phyloP scores from a whole-genome alignment of 345 rosid species.

The Populus davidiana region DNA sequence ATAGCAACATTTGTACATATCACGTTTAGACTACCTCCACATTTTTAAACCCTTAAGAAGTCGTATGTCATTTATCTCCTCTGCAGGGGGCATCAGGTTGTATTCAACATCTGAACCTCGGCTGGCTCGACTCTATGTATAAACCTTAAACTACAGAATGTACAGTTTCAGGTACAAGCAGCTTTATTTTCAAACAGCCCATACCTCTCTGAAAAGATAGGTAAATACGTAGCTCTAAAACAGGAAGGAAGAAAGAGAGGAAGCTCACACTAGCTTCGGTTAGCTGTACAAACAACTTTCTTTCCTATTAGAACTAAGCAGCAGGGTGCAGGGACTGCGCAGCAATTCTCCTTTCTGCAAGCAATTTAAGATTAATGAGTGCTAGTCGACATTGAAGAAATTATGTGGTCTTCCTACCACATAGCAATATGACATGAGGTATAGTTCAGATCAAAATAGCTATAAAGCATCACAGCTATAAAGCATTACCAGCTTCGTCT shows the following conservation, averaged over 20 bases:
- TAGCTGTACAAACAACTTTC: constrained; percentile 50
- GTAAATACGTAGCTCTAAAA: constrained; percentile 28
- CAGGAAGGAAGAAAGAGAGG: constrained; percentile 29
- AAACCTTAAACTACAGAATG: constrained; percentile 43
- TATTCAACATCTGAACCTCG: constrained; percentile 33
- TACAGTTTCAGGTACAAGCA: constrained; percentile 44
- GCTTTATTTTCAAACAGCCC: constrained; percentile 38
- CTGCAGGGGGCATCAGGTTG: constrained; percentile 19
- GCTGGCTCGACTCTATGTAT: constrained; percentile 44
- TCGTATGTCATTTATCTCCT: constrained; percentile 29
- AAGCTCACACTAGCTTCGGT: constrained; percentile 46
- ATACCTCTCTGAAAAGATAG: constrained; percentile 30
- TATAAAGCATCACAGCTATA: not conserved
- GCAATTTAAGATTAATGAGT: constrained; percentile 1
- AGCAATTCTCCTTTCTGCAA: constrained; percentile 58
- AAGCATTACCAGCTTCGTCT: not conserved
- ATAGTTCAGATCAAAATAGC: not conserved
- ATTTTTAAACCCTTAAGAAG: constrained; percentile 39
- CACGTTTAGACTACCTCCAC: constrained; percentile 25
- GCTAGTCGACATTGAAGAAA: not conserved
- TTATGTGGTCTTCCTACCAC: not conserved
- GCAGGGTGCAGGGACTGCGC: constrained; percentile 33
- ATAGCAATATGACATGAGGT: not conserved
- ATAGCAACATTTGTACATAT: constrained; percentile 43
- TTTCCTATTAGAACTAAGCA: constrained; percentile 26